A percentile compares a stretch with the other conserved stretches of the same genome.
Conservation (phyloP, 1,139 yeast genomes). For the Suhomyces kunorum region DNA sequence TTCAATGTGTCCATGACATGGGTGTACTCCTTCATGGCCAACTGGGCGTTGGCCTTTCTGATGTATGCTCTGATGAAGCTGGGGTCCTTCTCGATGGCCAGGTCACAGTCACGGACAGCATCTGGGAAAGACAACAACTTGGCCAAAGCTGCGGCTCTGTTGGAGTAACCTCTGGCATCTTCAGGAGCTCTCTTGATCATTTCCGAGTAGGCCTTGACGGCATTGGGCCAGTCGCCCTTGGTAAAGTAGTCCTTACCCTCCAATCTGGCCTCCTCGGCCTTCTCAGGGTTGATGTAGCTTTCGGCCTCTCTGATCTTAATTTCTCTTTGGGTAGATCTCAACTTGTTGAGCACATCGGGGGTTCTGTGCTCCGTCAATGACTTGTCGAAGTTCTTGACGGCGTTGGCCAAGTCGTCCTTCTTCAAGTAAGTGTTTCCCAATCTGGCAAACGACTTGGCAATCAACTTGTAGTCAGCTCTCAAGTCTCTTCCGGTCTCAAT, state of each 20-base stretch:
- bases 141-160: conserved; percentile 95
- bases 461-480: conserved; percentile 87
- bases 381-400: conserved; percentile 80
- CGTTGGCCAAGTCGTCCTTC: conserved; percentile 67
- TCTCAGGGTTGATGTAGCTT: conserved; percentile 81
- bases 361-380: conserved; percentile 97
- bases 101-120: conserved; percentile 88
- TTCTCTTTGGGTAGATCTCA: conserved; percentile 85
- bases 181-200: conserved; percentile 95
- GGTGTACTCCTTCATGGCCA: conserved; percentile 86
- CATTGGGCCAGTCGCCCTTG: conserved; percentile 94
- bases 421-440: conserved; percentile 82
- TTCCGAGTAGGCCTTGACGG: conserved; percentile 92
- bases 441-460: conserved; percentile 93
- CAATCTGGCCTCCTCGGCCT: conserved; percentile 94
- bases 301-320: conserved; percentile 75
- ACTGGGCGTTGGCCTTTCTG: conserved; percentile 93
- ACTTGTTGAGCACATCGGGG: conserved; percentile 86
- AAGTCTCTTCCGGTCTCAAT: conserved; percentile 85
- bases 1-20: conserved; percentile 81
- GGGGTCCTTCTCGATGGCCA: conserved; percentile 87
- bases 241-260: conserved; percentile 88
- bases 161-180: conserved; percentile 96
- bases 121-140: conserved; percentile 97
- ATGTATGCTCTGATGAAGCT: conserved; percentile 90